Conservation (phyloP, 2,329 filamentous ascomycete genomes). For the Geosmithia flava region DNA sequence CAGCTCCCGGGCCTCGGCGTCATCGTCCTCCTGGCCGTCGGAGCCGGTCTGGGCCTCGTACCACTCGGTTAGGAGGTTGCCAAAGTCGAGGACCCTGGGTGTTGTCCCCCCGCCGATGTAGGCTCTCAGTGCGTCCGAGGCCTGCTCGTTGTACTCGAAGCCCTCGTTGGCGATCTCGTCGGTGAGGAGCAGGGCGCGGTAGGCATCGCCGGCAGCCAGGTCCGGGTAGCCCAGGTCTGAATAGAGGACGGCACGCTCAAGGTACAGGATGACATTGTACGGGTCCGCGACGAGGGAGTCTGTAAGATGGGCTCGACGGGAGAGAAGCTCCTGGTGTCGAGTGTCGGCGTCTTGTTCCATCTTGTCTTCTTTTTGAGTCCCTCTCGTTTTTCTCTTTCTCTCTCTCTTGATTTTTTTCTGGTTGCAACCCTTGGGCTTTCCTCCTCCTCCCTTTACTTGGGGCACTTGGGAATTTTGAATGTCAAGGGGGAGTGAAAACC, state of each 20-base stretch:
- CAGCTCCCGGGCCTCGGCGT: slow-evolving; percentile 15
- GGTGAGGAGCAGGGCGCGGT: slow-evolving; percentile 74
- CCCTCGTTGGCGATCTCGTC: slow-evolving; percentile 70
- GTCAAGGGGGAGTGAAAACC: no score
- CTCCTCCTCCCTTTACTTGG: no score
- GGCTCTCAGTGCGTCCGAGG: slow-evolving; percentile 35
- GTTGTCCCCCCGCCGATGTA: slow-evolving; percentile 16
- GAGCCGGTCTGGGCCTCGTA: slow-evolving; percentile 17
- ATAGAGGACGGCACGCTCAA: slow-evolving; percentile 60
- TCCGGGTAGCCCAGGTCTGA: slow-evolving; percentile 74
- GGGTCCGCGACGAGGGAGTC: slow-evolving; percentile 36
- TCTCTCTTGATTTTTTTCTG: neutral
- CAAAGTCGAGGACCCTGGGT: slow-evolving; percentile 33
- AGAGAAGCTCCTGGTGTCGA: slow-evolving; percentile 16
- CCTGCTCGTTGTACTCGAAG: slow-evolving; percentile 70
- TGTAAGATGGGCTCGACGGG: slow-evolving; percentile 44
- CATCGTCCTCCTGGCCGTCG: slow-evolving; percentile 3
- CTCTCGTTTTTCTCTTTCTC: neutral
- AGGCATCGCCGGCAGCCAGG: slow-evolving; percentile 79
- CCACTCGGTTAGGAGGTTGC: slow-evolving; percentile 23
- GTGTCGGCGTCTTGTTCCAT: neutral
- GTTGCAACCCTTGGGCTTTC: no score
- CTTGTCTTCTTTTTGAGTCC: neutral
- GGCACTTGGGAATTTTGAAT: no score
- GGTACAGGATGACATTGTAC: slow-evolving; percentile 52